These are phyloP conservation scores for Ilex paraguariensis DNA, from an alignment of 305 asterid species.

Conservation along the genomic window DNA sequence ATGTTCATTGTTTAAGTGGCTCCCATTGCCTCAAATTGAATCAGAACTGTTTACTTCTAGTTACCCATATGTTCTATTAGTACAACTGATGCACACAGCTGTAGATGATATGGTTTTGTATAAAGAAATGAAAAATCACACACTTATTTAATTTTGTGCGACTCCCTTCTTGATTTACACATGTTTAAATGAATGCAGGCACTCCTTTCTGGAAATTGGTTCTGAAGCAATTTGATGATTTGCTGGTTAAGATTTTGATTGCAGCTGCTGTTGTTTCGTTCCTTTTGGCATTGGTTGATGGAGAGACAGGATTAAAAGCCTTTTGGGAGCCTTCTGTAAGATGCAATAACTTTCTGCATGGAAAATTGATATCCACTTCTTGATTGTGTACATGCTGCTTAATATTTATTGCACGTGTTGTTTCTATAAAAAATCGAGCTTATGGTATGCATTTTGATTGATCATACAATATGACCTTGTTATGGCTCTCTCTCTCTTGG, in stretches of 20 bases:
- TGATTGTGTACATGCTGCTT: background rate
- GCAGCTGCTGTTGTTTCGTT: conserved; percentile 90
- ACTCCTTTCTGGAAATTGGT: conserved; percentile 95
- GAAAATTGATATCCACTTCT: background rate
- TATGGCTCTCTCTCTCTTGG: background rate
- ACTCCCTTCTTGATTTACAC: background rate
- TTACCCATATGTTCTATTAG: background rate
- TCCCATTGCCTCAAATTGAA: background rate
- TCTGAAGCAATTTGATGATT: conserved; percentile 95
- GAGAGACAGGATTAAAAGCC: conserved; percentile 95
- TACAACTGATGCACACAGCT: background rate
- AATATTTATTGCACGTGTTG: background rate
- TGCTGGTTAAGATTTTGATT: conserved; percentile 92
- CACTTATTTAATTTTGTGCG: background rate
- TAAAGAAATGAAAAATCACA: background rate
- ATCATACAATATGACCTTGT: background rate
- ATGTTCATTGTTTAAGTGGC: background rate
- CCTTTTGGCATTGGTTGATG: conserved; percentile 84
- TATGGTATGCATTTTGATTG: too few relatives aligned
- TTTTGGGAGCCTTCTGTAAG: conserved; percentile 97
- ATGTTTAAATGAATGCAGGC: conserved; percentile 41
- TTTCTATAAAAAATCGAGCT: too few relatives aligned
- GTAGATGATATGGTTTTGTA: background rate
- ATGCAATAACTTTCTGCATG: conserved; percentile 6
- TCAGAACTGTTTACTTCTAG: background rate